phyloP scores from a whole-genome alignment of 352 stramenopile species.

The Phytophthora citricola region DNA sequence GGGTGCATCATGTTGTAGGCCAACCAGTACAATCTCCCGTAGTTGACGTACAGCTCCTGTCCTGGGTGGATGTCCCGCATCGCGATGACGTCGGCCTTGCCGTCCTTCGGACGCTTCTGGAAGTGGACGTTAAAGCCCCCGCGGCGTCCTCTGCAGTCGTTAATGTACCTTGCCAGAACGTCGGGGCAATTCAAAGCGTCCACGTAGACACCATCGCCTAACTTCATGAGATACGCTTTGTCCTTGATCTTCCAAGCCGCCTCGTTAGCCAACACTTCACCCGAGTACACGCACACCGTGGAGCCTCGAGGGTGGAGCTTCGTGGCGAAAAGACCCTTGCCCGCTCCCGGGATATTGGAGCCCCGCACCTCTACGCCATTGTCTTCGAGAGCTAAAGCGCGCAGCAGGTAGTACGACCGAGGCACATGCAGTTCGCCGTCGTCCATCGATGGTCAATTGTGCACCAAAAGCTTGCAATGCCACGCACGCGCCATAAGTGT shows the following conservation, averaged over 20 bases:
- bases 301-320: constrained; percentile 27
- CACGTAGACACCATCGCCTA: constrained; percentile 81
- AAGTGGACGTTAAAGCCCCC: constrained; percentile 82
- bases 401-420: constrained; percentile 31
- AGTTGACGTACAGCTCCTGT: constrained; percentile 85
- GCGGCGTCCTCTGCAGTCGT: constrained; percentile 67
- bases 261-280: constrained; percentile 45
- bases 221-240: constrained; percentile 85
- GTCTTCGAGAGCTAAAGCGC: constrained; percentile 10
- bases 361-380: constrained; percentile 48
- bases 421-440: constrained; percentile 23
- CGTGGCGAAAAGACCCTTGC: constrained; percentile 61
- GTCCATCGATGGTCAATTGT: constrained; percentile 24
- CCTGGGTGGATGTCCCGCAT: constrained; percentile 57
- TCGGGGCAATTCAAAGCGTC: constrained; percentile 58
- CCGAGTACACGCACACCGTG: constrained; percentile 56
- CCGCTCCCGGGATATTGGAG: constrained; percentile 61
- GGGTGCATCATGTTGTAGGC: constrained; percentile 78
- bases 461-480: background rate
- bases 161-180: constrained; percentile 80
- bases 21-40: constrained; percentile 86
- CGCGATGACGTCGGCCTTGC: constrained; percentile 65
- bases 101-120: constrained; percentile 58
- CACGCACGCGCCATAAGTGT: constrained; percentile 2
- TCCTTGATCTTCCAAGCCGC: constrained; percentile 64